Percentiles rank a stretch among this genome's conserved stretches.
Conservation (phyloP, 495 filamentous ascomycete species). For the Daldinia decipiens region DNA sequence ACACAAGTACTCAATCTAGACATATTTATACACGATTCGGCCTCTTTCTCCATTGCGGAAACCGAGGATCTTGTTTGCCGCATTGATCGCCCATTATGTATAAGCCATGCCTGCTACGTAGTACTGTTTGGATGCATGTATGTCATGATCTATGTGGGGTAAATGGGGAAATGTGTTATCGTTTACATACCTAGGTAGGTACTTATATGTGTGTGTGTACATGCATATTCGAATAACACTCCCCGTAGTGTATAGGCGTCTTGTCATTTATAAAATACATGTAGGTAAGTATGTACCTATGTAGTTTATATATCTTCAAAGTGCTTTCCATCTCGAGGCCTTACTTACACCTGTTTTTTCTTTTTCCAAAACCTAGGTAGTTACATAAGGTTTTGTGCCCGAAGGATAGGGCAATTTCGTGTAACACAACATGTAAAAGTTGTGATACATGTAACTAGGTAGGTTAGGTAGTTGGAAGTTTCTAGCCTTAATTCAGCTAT, state of each 20-base stretch:
- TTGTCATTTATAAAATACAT: background rate
- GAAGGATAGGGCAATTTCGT: constrained; percentile 22
- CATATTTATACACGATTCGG: background rate
- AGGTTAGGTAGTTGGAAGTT: background rate
- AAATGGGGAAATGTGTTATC: constrained; percentile 28
- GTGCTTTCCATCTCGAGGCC: background rate
- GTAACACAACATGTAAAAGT: constrained; percentile 28
- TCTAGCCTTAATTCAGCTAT: constrained; percentile 29
- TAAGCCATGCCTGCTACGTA: constrained; percentile 7
- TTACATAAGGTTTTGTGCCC: constrained; percentile 22
- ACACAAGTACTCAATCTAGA: background rate
- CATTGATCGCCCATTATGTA: constrained; percentile 7
- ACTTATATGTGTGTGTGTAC: background rate
- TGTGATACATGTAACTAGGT: constrained; percentile 16
- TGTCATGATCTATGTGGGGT: constrained; percentile 33
- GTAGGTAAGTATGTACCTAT: too few relatives aligned
- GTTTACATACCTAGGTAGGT: too few relatives aligned
- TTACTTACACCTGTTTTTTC: constrained; percentile 13
- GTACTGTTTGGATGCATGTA: background rate
- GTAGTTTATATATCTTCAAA: too few relatives aligned
- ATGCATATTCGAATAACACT: background rate
- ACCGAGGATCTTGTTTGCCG: constrained; percentile 7
- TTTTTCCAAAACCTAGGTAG: constrained; percentile 2
- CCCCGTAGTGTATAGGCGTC: background rate
- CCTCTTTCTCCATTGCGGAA: background rate